Conservation (phyloP, 345 rosid genomes). For the Xanthoceras sorbifolium region DNA sequence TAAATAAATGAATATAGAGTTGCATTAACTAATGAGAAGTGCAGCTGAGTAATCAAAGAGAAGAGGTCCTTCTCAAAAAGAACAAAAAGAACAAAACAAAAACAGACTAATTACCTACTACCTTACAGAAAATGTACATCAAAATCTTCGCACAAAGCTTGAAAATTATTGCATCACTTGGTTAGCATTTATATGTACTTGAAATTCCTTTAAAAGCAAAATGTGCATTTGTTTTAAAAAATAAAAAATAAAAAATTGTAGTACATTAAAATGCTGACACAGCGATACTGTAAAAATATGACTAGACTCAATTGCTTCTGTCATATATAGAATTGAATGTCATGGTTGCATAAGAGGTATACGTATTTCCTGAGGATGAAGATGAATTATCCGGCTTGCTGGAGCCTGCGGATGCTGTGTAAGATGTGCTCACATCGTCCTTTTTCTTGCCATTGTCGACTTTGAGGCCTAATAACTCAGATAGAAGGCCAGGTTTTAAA, state of each 20-base stretch:
- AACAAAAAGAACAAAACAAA: neutral
- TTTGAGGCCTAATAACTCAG: conserved; percentile 39
- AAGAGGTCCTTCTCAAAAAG: neutral
- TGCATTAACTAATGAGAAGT: neutral
- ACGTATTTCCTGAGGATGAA: conserved; percentile 33
- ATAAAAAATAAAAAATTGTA: neutral
- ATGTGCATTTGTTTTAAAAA: neutral
- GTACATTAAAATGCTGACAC: neutral
- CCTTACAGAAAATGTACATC: conserved; percentile 13
- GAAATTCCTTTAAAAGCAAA: neutral
- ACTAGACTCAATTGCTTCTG: conserved; percentile 32
- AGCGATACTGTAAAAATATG: neutral
- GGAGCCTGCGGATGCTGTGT: conserved; percentile 14
- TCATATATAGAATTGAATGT: conserved; percentile 64
- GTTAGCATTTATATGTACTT: neutral
- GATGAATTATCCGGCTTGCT: conserved; percentile 27
- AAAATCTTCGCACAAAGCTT: neutral
- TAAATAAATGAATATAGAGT: neutral
- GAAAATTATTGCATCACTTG: neutral
- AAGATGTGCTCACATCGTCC: neutral
- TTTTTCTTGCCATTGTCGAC: conserved; percentile 20
- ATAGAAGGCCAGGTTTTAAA: conserved; percentile 49
- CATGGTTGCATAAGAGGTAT: conserved; percentile 56
- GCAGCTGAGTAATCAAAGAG: neutral
- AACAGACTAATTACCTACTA: neutral